phyloP scores from a whole-genome alignment of 352 stramenopile genomes.

The Pythium rishiriense region DNA sequence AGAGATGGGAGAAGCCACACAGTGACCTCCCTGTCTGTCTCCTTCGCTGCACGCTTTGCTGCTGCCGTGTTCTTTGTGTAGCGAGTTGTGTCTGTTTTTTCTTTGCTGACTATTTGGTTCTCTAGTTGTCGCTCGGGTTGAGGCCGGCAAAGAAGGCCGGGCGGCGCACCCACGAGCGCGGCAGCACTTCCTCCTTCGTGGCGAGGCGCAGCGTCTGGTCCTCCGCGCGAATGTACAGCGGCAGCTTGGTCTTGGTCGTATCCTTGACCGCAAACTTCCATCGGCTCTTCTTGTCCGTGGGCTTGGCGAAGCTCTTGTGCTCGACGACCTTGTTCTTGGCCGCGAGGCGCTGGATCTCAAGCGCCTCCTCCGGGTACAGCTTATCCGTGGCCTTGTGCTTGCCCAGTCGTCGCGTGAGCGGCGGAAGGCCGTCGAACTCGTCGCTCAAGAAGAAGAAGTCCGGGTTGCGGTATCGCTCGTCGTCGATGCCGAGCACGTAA shows the following conservation, averaged over 20 bases:
- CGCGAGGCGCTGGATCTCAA: constrained; percentile 71
- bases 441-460: constrained; percentile 88
- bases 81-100: constrained; percentile 8
- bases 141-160: constrained; percentile 72
- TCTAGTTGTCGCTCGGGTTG: constrained; percentile 36
- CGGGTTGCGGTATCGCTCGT: constrained; percentile 76
- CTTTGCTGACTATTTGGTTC: constrained; percentile 18
- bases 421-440: constrained; percentile 78
- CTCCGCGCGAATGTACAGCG: constrained; percentile 65
- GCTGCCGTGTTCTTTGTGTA: background rate
- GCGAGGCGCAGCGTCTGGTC: constrained; percentile 62
- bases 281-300: constrained; percentile 51
- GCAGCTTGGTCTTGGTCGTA: constrained; percentile 79
- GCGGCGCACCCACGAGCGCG: constrained; percentile 80
- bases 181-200: constrained; percentile 73
- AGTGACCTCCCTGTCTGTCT: background rate
- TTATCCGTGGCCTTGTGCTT: constrained; percentile 84
- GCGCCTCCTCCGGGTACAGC: constrained; percentile 74
- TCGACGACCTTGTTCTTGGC: constrained; percentile 68
- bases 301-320: constrained; percentile 81
- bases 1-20: background rate
- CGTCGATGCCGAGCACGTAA: constrained; percentile 56
- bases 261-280: constrained; percentile 84
- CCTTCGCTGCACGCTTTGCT: background rate
- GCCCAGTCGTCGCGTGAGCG: constrained; percentile 73